Evolutionary conservation across 768 basidiomycete species (phyloP), one percentile per base, ranked within the genome.

Genomic region (Mycena olivaceomarginata): DNA sequence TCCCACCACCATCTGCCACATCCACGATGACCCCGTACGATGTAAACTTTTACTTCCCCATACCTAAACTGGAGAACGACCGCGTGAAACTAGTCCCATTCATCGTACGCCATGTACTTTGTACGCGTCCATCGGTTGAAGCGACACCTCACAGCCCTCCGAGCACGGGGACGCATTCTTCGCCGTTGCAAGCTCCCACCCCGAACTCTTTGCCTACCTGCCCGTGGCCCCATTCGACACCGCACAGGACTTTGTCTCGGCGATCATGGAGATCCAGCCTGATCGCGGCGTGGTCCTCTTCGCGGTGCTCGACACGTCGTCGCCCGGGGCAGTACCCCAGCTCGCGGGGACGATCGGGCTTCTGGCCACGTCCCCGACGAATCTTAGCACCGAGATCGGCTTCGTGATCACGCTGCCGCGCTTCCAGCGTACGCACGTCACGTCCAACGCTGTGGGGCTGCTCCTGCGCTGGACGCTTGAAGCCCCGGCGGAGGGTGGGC

Each of bases 361-460:
- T 74, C 81, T 92, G 66, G 88, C 91, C 77, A 85, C 90, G 5
- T 87, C 85, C 12, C 75, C 87, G 3, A 68, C 64, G 7, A 81
- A 92, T 74, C 85, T 92, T 13, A 83, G 81, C 31, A 87, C 88
- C 9, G 93, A 95, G 79, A 88, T 94, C 45, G 92, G 91, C 12
- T 87, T 86, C 77, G 84, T 93, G 45, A 84, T 92, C 62, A 88
- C 91, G 53, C 83, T 92, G 1, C 92, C 93, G 0, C 82, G 81
- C 1, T 95, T 93, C 81, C 93, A 94, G 74, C 86, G 91, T 16
- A 94, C 92, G 0, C 92, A 94, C 77, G 89, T 94, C 43, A 88
- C 92, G 3, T 89, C 92, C 7, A 90, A 91, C 76, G 89, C 90
- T 1, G 83, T 88, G 16, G 91, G 90, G 0, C 80, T 92, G 4